Conservation (phyloP, 163 green algal genomes). For the Chlamydomonas reinhardtii region DNA sequence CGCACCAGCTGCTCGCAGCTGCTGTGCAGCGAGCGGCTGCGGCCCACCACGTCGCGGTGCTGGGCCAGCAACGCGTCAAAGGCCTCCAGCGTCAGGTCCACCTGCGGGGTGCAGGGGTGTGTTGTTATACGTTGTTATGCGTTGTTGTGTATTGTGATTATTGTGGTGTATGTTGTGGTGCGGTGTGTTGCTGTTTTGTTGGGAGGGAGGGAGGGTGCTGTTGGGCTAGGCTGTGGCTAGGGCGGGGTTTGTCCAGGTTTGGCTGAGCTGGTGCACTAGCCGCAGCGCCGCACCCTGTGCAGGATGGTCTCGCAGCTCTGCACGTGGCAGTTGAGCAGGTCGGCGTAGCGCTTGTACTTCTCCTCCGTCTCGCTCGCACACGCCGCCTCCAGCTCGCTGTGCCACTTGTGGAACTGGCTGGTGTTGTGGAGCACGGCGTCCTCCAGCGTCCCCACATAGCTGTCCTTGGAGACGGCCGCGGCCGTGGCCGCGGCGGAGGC, state of each 20-base stretch:
- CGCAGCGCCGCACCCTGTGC: slow-evolving; percentile 65
- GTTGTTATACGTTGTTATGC: no score
- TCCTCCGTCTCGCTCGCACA: slow-evolving; percentile 86
- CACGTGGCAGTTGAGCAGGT: slow-evolving; percentile 78
- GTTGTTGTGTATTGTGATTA: no score
- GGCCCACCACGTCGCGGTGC: slow-evolving; percentile 76
- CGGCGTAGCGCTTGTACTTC: slow-evolving; percentile 89
- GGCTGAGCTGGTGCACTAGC: no score
- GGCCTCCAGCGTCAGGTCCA: slow-evolving; percentile 70
- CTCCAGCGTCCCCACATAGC: slow-evolving; percentile 39
- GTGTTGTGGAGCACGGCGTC: slow-evolving; percentile 81
- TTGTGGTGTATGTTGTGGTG: no score
- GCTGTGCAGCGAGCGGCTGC: slow-evolving; percentile 69
- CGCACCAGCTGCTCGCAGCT: slow-evolving; percentile 77
- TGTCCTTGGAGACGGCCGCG: not conserved
- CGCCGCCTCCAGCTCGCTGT: slow-evolving; percentile 88
- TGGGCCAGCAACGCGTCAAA: slow-evolving; percentile 78
- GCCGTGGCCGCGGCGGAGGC: no score
- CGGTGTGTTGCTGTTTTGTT: no score
- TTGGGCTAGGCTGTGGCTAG: no score
- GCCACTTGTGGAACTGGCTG: slow-evolving; percentile 93
- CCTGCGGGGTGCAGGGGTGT: slow-evolving; percentile 63
- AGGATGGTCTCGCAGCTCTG: slow-evolving; percentile 75
- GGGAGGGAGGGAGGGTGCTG: no score
- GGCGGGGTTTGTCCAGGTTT: no score